Conservation (phyloP, 176 grass and related monocot genomes). For the Oryza glumipatula region DNA sequence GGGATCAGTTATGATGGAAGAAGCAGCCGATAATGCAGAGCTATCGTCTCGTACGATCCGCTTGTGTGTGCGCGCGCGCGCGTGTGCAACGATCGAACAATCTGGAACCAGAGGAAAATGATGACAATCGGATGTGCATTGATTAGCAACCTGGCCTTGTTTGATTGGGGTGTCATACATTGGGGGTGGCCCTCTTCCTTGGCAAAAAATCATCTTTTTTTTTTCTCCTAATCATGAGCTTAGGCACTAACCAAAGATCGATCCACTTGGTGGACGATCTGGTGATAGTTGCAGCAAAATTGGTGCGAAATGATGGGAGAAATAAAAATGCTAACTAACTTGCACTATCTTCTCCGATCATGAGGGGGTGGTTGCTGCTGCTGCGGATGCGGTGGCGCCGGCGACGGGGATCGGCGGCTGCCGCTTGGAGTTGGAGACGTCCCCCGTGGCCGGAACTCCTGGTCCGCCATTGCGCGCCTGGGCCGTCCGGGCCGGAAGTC, state of each 20-base stretch:
- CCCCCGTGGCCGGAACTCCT: neutral
- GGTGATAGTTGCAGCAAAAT: slow-evolving; percentile 30
- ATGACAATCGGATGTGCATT: neutral
- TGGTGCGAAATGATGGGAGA: neutral
- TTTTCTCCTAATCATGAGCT: slow-evolving; percentile 18
- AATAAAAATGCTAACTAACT: slow-evolving; percentile 12
- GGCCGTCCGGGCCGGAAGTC: slow-evolving; percentile 39
- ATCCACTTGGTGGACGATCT: slow-evolving; percentile 15
- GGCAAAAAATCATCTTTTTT: neutral
- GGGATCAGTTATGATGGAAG: neutral
- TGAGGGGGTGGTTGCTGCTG: slow-evolving; percentile 1
- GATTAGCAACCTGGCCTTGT: neutral
- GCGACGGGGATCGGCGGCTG: neutral
- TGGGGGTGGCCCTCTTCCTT: neutral
- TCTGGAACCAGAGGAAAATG: neutral
- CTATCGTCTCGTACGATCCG: neutral
- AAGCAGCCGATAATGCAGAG: neutral
- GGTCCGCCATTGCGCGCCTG: slow-evolving; percentile 28
- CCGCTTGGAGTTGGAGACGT: neutral
- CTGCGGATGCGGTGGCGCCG: neutral
- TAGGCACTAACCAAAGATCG: slow-evolving; percentile 5
- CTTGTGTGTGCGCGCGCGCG: too few relatives aligned
- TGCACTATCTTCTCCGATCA: slow-evolving; percentile 35
- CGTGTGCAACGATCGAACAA: neutral
- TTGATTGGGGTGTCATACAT: neutral